Conservation (phyloP, 1,284 basidiomycete genomes). For the Ganoderma boninense region DNA sequence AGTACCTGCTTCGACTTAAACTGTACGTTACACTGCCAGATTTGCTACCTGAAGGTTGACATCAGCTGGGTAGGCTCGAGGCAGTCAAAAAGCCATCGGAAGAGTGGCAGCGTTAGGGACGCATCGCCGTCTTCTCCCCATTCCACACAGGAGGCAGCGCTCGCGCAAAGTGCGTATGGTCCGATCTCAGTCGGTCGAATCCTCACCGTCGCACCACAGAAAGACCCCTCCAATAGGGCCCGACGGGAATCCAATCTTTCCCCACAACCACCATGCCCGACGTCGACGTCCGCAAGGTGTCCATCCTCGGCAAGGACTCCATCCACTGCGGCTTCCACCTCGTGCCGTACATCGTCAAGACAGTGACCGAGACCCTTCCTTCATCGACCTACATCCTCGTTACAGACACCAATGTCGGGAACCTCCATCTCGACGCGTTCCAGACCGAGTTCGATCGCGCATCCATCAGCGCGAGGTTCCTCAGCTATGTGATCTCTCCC, state of each 20-base stretch:
- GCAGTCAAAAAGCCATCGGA: not conserved
- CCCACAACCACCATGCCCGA: conserved; percentile 35
- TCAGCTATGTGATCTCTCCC: conserved; percentile 85
- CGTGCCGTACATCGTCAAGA: conserved; percentile 83
- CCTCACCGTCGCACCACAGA: conserved; percentile 4
- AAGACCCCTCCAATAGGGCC: conserved; percentile 8
- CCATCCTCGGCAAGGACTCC: conserved; percentile 87
- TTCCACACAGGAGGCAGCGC: not conserved
- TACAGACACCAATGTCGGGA: conserved; percentile 91
- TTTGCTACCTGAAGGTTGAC: too few relatives aligned
- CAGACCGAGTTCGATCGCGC: conserved; percentile 68
- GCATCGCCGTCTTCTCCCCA: not conserved
- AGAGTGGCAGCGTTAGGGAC: not conserved
- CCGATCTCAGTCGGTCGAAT: conserved; percentile 9
- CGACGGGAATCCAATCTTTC: not conserved
- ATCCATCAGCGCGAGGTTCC: conserved; percentile 66
- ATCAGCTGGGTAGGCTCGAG: not conserved
- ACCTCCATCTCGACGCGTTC: conserved; percentile 78
- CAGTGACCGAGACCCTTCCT: conserved; percentile 77
- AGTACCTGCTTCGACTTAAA: too few relatives aligned
- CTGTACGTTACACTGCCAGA: too few relatives aligned
- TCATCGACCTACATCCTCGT: conserved; percentile 94
- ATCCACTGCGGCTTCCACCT: conserved; percentile 96
- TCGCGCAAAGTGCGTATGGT: not conserved
- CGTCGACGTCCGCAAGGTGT: conserved; percentile 69